Evolutionary conservation across 495 filamentous ascomycete species (phyloP), one percentile per base, ranked within the genome.

Genomic region (Bacidia gigantensis): DNA sequence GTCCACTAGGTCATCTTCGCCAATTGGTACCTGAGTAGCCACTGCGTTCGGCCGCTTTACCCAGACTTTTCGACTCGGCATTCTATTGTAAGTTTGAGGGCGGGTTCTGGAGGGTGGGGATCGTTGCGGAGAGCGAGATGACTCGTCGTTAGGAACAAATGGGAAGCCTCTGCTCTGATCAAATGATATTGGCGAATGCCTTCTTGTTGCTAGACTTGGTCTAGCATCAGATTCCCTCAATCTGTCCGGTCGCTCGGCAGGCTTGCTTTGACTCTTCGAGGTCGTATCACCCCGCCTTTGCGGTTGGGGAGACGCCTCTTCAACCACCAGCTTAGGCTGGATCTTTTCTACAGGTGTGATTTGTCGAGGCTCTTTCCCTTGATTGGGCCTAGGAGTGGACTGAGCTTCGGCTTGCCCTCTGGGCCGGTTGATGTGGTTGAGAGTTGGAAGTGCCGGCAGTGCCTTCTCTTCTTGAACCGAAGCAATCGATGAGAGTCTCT

Each of bases 1-100:
- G 61, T 98, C 92, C 18, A 97, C 92, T 66, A 98, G 65, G 59
- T 93, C 86, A 61, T 95, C 87, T 60, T 90, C 84, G 53, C 78
- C 73, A 56, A 93, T 84, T 43, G 84, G 80, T 38, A 98, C 84
- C 57, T 89, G 69, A 22, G 92, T 98, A 51, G 92, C 81, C 39
- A 89, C 95, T 40, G 79, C 86, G 53, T 81, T 77, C 11, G 82
- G 82, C 54, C 92, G 75, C 69, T 82, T 89, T 57, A 97, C 92
- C 92, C 92, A 98, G 54, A 97, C 80, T 73, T 92, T 95, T 7
- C 41, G 41, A 73, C 89, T 95, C 61, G 86, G 77, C 40, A 77
- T 77, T 52, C 78, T 66, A 79, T 85, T 84, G 39, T 58, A 62
- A 35, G 70, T 63, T 46, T 45, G 25, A 44, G 62, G 61, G 23